Percentiles rank a stretch among this genome's conserved stretches.
Conservation (phyloP, 2,329 filamentous ascomycete species). For the Neofusicoccum umdonicola region DNA sequence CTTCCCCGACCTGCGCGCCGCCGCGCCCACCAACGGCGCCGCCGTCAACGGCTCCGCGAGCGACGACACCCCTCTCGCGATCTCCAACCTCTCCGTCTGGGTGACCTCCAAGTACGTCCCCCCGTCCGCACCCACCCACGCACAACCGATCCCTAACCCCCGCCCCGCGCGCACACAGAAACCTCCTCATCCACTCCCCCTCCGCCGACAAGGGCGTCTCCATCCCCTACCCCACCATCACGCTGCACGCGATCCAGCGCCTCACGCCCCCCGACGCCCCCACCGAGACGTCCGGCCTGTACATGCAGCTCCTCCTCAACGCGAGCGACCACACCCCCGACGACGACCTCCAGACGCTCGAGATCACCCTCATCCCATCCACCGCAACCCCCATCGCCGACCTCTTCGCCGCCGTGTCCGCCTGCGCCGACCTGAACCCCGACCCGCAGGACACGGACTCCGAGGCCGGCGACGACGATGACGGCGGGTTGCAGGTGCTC, state of each 20-base stretch:
- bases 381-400: constrained; percentile 38
- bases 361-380: constrained; percentile 64
- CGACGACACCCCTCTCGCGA: constrained; percentile 21
- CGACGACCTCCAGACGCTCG: constrained; percentile 62
- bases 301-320: constrained; percentile 43
- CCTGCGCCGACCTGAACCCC: constrained; percentile 73
- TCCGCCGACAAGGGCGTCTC: constrained; percentile 59
- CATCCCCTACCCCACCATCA: constrained; percentile 72
- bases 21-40: background rate
- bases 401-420: constrained; percentile 68
- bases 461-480: constrained; percentile 52
- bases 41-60: constrained; percentile 17
- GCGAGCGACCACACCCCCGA: constrained; percentile 58
- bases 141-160: constrained; percentile 18
- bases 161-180: constrained; percentile 34
- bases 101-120: constrained; percentile 44
- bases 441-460: constrained; percentile 57
- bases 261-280: constrained; percentile 29
- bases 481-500: constrained; percentile 49
- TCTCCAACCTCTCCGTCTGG: constrained; percentile 46
- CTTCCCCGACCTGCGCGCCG: constrained; percentile 4
- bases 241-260: constrained; percentile 71
- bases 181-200: constrained; percentile 64
- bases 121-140: background rate
- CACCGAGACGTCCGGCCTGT: constrained; percentile 22